Base-by-base conservation (phyloP, 2,329 filamentous ascomycete genomes). In the Aspergillus transmontanensis region DNA sequence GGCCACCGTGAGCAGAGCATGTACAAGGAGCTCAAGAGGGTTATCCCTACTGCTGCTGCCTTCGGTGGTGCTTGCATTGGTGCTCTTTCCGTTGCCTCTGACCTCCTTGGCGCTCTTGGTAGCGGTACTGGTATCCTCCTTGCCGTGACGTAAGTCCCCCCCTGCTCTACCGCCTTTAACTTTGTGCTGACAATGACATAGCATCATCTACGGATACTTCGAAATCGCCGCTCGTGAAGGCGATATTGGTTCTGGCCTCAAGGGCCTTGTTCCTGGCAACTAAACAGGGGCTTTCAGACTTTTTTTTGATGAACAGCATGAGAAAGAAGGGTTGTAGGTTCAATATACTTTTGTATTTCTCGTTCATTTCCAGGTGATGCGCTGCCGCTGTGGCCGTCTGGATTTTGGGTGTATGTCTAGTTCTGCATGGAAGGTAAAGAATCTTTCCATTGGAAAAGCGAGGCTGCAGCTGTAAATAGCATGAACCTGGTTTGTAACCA, bases 21-120 rank as follows among this genome's bases (percentile, higher is more conserved):
- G 95, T 99, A 99, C 89, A 96, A 96, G 87, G 95, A 99, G 84
- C 89, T 99, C 69, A 99, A 99, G 91, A 91, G 95, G 76, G 95
- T 99, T 75, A 99, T 99, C 70, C 96, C 95, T 68, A 98, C 95
- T 65, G 96, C 95, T 66, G 95, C 95, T 69, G 95, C 96, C 74
- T 99, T 99, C 71, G 95, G 96, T 81, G 95, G 95, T 86, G 95
- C 95, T 71, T 98, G 94, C 86, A 99, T 99, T 84, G 95, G 95
- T 85, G 94, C 92, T 72, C 89, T 99, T 69, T 98, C 94, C 58
- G 94, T 99, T 75, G 89, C 91, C 75, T 96, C 92, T 79, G 95
- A 99, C 82, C 89, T 99, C 68, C 89, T 98, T 81, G 95, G 95
- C 72, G 95, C 96, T 76, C 87, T 99, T 58, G 95, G 95, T 78